Base-by-base conservation (phyloP, 306 rosid genomes). In the Prunus campanulata region DNA sequence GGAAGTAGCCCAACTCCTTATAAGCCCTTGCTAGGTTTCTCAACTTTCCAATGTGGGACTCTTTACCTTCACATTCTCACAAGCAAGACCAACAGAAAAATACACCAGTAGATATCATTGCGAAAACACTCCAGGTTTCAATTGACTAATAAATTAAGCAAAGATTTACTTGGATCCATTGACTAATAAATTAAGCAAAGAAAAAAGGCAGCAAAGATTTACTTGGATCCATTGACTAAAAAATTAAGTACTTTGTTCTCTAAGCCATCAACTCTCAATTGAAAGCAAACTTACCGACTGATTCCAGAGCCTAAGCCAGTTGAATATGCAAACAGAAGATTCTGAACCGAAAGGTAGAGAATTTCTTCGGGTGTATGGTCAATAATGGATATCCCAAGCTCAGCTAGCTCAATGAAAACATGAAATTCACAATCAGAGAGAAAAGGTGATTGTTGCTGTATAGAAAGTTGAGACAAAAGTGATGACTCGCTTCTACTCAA, bases 321-420 rank as follows among this genome's bases (percentile, higher is more conserved):
- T 54, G 98, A 93, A 84, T 88, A 91, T 65, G 98, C 85, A 76
- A 89, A 76, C 75, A 89, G 85, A 80, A 93, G 93, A 89, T 91
- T 91, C 83, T 86, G 98, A 82, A 91, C 85, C 3, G 98, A 93
- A 61, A 93, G 83, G 85, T 88, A 93, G 79, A 91, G 80, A 74
- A 93, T 91, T 80, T 93, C 98, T 84, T 93, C 98, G 10, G 98
- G 98, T 48, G 98, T 91, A 83, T 93, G 98, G 77, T 93, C 98
- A 84, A 91, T 72, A 62, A 93, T 74, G 63, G 98, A 93, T 77
- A 93, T 78, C 72, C 98, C 98, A 85, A 93, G 84, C 87, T 93
- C 98, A 30, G 97, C 89, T 63, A 93, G 89, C 86, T 93, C 98
- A 70, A 93, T 60, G 75, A 84, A 84, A 66, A 91, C 82, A 80